Base-by-base conservation (phyloP, 2,329 filamentous ascomycete species). In the Aschersonia sp. region DNA sequence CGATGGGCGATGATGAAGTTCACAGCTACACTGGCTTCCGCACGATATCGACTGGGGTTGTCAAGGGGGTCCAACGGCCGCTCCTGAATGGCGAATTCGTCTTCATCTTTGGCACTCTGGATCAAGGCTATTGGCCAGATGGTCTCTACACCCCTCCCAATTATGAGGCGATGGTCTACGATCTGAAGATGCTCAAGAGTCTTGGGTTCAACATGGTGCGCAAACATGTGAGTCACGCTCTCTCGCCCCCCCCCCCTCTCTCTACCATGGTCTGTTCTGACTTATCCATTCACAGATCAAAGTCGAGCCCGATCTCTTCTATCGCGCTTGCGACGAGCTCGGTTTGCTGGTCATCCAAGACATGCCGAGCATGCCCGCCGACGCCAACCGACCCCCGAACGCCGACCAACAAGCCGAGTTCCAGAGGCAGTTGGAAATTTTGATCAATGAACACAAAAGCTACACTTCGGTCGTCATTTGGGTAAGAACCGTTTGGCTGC, bases 81-180 rank as follows among this genome's bases (percentile, higher is more conserved):
- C 60, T 84, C 0, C 62, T 86, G 40, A 87, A 86, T 51, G 80
- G 78, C n/a, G 68, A 83, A 47, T 83, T 83, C 40, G 65, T 77
- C 10, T 86, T 85, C 59, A 68, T 75, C 41, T 81, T 84, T 46
- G 81, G 80, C 4, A 81, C 81, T 0, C 67, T 86, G 0, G 82
- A 86, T 49, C 82, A 86, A 54, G 82, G 82, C 0, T 84, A 70
- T 59, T 85, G 81, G 81, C 81, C 81, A 0, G 81, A 85, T 55
- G 82, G 82, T 0, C 64, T 85, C 4, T 75, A 85, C 56, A 73
- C 73, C 0, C 73, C 83, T 0, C 83, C 82, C 0, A 84, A 70
- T 7, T 65, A 69, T 4, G 79, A 85, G 51, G 82, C 81, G 0
- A 81, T 86, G 78, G 65, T 76, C 0, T 84, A 72, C 47, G 83